These are phyloP conservation scores for Ceratobasidium sp. DNA, from an alignment of 1,284 basidiomycete genomes.

Conservation along the genomic window DNA sequence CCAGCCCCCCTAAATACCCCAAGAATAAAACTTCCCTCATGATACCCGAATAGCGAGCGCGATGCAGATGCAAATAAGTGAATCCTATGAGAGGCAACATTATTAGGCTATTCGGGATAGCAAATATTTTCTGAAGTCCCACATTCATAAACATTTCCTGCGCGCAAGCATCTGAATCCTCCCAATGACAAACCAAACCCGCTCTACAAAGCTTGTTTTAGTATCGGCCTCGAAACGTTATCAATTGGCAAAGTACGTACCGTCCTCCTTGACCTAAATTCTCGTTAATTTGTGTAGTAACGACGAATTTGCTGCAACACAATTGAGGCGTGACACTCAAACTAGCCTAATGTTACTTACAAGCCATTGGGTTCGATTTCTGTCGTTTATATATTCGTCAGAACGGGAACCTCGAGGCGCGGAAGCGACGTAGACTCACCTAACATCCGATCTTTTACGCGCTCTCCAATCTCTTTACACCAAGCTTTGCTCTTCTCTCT, in stretches of 20 bases:
- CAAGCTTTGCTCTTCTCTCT: conserved; percentile 75
- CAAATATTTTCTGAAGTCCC: conserved; percentile 52
- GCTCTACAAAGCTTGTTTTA: conserved; percentile 58
- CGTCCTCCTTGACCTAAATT: conserved; percentile 84
- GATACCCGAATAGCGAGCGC: conserved; percentile 71
- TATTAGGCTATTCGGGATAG: conserved; percentile 29
- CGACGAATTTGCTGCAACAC: conserved; percentile 78
- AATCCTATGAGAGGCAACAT: conserved; percentile 64
- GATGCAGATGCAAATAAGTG: conserved; percentile 80
- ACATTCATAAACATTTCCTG: conserved; percentile 80
- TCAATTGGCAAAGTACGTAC: conserved; percentile 60
- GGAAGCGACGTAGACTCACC: conserved; percentile 55
- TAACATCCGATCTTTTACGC: conserved; percentile 84
- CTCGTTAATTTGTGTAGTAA: conserved; percentile 84
- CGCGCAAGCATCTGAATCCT: conserved; percentile 75
- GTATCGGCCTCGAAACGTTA: conserved; percentile 27
- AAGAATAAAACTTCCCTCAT: not conserved
- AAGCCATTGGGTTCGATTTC: conserved; percentile 83
- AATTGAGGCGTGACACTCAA: not conserved
- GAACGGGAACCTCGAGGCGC: conserved; percentile 30
- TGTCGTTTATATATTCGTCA: conserved; percentile 50
- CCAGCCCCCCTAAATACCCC: not conserved
- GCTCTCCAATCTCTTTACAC: conserved; percentile 85
- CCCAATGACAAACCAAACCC: conserved; percentile 80
- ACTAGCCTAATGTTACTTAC: conserved; percentile 65